Base-by-base conservation (phyloP, 2,329 filamentous ascomycete genomes). In the Dothiorella sarmentorum region DNA sequence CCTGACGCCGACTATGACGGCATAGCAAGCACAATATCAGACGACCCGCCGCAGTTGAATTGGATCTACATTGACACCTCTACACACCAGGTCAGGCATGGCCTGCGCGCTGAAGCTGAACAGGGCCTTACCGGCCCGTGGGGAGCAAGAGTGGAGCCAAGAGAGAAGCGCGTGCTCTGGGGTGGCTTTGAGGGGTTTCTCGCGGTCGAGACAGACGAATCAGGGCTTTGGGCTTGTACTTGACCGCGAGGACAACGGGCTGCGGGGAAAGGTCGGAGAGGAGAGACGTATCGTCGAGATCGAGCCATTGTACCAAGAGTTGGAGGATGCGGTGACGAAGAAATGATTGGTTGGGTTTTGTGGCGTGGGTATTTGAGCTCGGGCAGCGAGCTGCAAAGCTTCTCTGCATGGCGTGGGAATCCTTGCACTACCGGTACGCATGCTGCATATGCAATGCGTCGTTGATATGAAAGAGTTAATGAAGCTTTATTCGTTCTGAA, bases 121-220 rank as follows among this genome's bases (percentile, higher is more conserved):
- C 66, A 68, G 3, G 66, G 73, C 27, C 51, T 73, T 3, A 70
- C 68, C 3, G 72, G 71, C 1, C 72, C 72, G 1, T 74, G 70
- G 87, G 87, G 90, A 66, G 94, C 89, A 85, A 89, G 81, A 0
- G 80, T 84, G 42, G 15, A 6, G 43, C 82, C 87, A 5, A 69
- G 71, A 56, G 71, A 73, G 27, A 66, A 70, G 6, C 68, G 71
- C 2, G 58, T 74, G 18, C 72, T 67, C 0, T 73, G 73, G 52
- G 68, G 69, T 27, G 69, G 68, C 0, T 74, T 71, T 71, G 72
- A 74, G 56, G 72, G 72, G 5, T 74, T 66, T 61, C 67, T 69
- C 40, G 72, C 71, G 2, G 71, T 74, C 11, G 71, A 74, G 59
- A 42, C 27, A 11, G 27, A 11, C 4, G 27, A 31, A 0, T 11